Evolutionary conservation across 176 grass and related monocot genomes (phyloP).

Genomic region (Avena sativa): DNA sequence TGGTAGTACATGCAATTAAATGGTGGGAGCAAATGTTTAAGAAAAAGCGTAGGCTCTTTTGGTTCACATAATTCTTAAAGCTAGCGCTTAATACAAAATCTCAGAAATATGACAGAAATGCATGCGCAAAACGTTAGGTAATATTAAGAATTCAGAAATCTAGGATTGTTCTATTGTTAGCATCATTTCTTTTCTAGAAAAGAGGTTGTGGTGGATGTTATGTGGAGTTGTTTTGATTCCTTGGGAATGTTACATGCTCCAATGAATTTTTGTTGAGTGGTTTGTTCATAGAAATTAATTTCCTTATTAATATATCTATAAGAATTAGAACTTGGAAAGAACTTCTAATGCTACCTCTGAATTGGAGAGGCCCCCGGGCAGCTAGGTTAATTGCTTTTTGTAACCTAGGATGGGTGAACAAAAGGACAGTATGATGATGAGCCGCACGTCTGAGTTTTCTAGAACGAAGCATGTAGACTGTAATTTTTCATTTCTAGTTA

Average conservation of each 20-base stretch:
- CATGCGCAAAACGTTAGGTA: neutral
- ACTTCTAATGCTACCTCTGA: neutral
- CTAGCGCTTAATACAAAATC: neutral
- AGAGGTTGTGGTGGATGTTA: neutral
- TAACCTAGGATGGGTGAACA: neutral
- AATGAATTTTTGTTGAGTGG: neutral
- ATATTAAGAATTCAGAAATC: too few relatives aligned
- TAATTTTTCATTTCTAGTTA: neutral
- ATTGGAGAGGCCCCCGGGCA: neutral
- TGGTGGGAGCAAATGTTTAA: neutral
- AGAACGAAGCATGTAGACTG: neutral
- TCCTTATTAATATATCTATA: neutral
- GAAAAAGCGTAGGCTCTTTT: neutral
- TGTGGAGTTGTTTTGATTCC: neutral
- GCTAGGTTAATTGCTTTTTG: neutral
- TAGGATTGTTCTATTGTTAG: neutral
- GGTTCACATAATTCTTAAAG: neutral
- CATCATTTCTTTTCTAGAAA: neutral
- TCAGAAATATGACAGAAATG: neutral
- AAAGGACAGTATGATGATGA: neutral
- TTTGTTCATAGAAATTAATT: neutral
- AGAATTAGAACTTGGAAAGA: neutral
- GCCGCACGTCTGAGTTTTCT: neutral
- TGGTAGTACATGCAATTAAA: neutral
- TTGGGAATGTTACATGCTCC: neutral